These are phyloP conservation scores for Melaleuca alternifolia DNA, from an alignment of 345 rosid species.

Conservation along the genomic window DNA sequence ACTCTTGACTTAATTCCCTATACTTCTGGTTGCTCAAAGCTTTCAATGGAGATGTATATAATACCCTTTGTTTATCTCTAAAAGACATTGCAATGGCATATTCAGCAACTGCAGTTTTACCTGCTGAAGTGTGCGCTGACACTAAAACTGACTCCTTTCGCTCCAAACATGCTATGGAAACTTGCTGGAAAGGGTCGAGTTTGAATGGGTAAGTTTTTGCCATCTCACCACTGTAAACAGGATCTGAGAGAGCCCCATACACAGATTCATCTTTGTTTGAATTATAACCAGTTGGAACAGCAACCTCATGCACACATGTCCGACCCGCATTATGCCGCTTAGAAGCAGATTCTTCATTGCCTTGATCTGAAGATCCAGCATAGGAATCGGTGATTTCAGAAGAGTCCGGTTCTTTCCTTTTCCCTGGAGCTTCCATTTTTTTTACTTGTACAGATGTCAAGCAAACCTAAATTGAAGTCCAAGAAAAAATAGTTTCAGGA, in stretches of 20 bases:
- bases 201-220: slow-evolving; percentile 65
- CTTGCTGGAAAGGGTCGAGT: slow-evolving; percentile 87
- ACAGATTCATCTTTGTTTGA: slow-evolving; percentile 44
- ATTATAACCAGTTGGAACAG: slow-evolving; percentile 58
- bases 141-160: slow-evolving; percentile 91
- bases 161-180: slow-evolving; percentile 84
- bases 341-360: slow-evolving; percentile 20
- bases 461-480: neutral
- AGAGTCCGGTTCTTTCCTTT: slow-evolving; percentile 1
- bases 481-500: neutral
- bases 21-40: slow-evolving; percentile 98
- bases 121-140: slow-evolving; percentile 96
- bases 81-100: slow-evolving; percentile 97
- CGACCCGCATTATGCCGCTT: slow-evolving; percentile 44
- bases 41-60: slow-evolving; percentile 92
- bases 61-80: slow-evolving; percentile 89
- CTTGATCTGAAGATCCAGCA: neutral
- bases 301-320: slow-evolving; percentile 92
- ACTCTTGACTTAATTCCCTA: slow-evolving; percentile 90
- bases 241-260: slow-evolving; percentile 68
- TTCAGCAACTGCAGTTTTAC: slow-evolving; percentile 99
- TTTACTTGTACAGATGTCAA: neutral
- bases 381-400: neutral
- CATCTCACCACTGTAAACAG: slow-evolving; percentile 63
- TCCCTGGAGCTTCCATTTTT: slow-evolving; percentile 2